These are phyloP conservation scores for Torrubiellomyces zombiae DNA, from an alignment of 2,329 filamentous ascomycete genomes.

Conservation along the genomic window DNA sequence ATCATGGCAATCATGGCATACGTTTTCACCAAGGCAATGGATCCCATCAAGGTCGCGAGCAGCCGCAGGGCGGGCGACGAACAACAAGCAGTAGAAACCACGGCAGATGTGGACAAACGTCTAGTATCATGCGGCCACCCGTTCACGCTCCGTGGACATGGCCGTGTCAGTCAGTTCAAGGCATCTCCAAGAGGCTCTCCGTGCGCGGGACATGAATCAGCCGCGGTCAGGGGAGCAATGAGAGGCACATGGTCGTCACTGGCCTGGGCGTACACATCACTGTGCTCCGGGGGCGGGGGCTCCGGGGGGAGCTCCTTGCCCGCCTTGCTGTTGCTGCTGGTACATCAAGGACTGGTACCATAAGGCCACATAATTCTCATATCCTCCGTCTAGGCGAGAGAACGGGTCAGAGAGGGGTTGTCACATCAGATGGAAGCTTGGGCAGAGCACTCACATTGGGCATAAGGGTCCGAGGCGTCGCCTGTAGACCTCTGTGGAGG, in stretches of 20 bases:
- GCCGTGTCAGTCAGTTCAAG: conserved; percentile 17
- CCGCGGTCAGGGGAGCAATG: conserved; percentile 4
- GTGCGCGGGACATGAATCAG: conserved; percentile 9
- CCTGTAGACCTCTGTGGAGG: conserved; percentile 26
- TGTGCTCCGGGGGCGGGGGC: conserved; percentile 19
- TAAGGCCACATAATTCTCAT: conserved; percentile 61
- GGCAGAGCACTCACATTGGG: conserved; percentile 50
- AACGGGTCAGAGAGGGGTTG: not conserved
- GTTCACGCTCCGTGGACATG: no score
- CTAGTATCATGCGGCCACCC: no score
- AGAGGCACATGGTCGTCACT: not conserved
- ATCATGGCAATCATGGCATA: no score
- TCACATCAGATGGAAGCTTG: no score
- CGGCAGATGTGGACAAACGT: no score
- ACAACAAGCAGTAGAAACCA: no score
- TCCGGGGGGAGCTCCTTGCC: conserved; percentile 18
- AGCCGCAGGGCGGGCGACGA: no score
- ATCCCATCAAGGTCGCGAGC: no score
- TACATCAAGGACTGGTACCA: conserved; percentile 57
- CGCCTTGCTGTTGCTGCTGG: conserved; percentile 23
- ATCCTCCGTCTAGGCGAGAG: conserved; percentile 47
- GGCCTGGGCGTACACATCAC: conserved; percentile 13
- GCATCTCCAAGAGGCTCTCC: conserved; percentile 16
- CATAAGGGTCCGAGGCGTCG: conserved; percentile 52
- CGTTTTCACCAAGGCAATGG: no score